Conservation (phyloP, 164 flowering plant species). For the Sedum album region DNA sequence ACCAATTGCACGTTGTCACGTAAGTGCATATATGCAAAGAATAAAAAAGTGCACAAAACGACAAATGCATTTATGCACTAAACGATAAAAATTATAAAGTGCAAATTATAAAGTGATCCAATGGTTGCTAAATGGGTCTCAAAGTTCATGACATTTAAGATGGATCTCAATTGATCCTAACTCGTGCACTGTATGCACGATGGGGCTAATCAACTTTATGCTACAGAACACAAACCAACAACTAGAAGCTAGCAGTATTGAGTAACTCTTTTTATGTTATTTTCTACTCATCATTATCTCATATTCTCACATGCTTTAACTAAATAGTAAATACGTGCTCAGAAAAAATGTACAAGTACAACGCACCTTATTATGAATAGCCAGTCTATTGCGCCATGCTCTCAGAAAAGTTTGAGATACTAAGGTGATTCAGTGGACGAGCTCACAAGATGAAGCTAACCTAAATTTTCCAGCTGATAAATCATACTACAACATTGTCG, state of each 20-base stretch:
- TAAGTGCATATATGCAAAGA: too few species aligned
- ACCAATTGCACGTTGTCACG: too few species aligned
- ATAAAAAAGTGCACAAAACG: too few species aligned
- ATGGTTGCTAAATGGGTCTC: too few species aligned
- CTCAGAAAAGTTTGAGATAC: neutral
- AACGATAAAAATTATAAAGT: too few species aligned
- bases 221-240: constrained; percentile 2
- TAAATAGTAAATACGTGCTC: neutral
- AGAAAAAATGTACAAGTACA: neutral
- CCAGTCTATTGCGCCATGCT: neutral
- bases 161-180: too few species aligned
- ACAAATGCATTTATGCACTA: too few species aligned
- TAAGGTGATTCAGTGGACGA: neutral
- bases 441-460: neutral
- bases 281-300: neutral
- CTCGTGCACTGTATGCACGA: too few species aligned
- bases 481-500: neutral
- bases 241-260: neutral
- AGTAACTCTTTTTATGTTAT: neutral
- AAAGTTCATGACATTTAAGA: too few species aligned
- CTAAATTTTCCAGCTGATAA: neutral
- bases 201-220: neutral
- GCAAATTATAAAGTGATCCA: too few species aligned
- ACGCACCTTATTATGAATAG: neutral
- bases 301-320: neutral